Conservation (phyloP, 2,329 filamentous ascomycete species). For the Bipolaris gigantea region DNA sequence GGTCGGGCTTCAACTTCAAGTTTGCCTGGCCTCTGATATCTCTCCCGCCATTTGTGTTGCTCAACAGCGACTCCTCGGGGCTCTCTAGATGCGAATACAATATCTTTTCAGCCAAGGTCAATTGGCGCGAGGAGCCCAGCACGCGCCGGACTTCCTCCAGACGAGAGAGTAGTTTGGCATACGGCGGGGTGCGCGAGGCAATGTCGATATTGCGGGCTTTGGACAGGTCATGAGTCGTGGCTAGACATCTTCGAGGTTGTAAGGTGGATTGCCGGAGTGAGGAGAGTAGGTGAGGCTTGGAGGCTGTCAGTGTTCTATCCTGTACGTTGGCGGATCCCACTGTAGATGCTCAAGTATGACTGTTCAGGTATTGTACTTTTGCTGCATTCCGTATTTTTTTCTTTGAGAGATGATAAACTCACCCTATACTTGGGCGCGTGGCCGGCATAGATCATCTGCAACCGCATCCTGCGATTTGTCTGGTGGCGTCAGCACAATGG, state of each 20-base stretch:
- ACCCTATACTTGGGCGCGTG: slow-evolving; percentile 40
- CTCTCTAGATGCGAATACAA: slow-evolving; percentile 94
- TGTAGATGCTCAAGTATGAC: slow-evolving; percentile 1
- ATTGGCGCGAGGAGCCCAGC: slow-evolving; percentile 62
- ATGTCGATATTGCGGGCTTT: slow-evolving; percentile 42
- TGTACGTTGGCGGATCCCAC: background rate
- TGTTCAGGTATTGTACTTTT: background rate
- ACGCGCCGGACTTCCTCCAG: slow-evolving; percentile 75
- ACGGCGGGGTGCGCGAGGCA: slow-evolving; percentile 70
- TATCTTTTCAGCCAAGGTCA: slow-evolving; percentile 97
- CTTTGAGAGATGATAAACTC: slow-evolving; percentile 10
- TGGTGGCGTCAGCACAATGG: slow-evolving; percentile 20
- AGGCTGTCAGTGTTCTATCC: slow-evolving; percentile 4
- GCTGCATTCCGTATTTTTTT: background rate
- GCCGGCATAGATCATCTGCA: slow-evolving; percentile 36
- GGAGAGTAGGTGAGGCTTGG: slow-evolving; percentile 30
- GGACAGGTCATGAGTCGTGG: slow-evolving; percentile 35
- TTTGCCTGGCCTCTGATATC: slow-evolving; percentile 86
- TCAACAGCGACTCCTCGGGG: slow-evolving; percentile 82
- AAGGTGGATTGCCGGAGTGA: slow-evolving; percentile 21
- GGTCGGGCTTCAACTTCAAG: slow-evolving; percentile 94
- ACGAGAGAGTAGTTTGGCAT: slow-evolving; percentile 76
- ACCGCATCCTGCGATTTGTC: slow-evolving; percentile 38
- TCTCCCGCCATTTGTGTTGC: slow-evolving; percentile 78
- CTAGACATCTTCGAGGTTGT: slow-evolving; percentile 33